These are phyloP conservation scores for Mycena citricolor DNA, from an alignment of 1,284 basidiomycete species.

Conservation along the genomic window DNA sequence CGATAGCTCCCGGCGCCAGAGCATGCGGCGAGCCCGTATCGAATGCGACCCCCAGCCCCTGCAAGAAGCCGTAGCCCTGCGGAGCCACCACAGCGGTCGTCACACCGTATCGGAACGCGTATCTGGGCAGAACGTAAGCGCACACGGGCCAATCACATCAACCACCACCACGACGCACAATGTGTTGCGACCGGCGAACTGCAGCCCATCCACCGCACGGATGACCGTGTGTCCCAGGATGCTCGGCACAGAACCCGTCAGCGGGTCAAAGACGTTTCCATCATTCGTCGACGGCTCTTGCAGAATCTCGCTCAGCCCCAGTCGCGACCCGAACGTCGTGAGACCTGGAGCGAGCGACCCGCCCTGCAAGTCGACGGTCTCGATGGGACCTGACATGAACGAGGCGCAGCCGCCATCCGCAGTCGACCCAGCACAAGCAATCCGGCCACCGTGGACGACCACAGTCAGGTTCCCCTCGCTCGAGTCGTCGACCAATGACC, in stretches of 20 bases:
- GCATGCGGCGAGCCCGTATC: constrained; percentile 61
- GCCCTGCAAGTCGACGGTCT: constrained; percentile 12
- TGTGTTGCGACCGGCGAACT: constrained; percentile 66
- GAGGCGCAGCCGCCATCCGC: constrained; percentile 31
- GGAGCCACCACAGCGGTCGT: constrained; percentile 68
- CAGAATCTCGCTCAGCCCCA: constrained; percentile 18
- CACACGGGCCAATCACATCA: too few species aligned
- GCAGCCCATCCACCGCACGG: constrained; percentile 16
- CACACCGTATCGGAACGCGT: constrained; percentile 63
- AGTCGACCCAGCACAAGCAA: constrained; percentile 34
- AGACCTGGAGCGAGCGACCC: constrained; percentile 14
- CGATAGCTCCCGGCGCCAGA: constrained; percentile 64
- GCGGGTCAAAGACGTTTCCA: constrained; percentile 57
- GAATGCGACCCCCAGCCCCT: constrained; percentile 67
- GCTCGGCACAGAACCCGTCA: constrained; percentile 39
- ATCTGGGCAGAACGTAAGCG: constrained; percentile 41
- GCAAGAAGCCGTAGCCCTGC: constrained; percentile 52
- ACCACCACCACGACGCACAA: constrained; percentile 55
- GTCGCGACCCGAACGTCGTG: constrained; percentile 16
- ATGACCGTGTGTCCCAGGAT: constrained; percentile 35
- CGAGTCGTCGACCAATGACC: constrained; percentile 18
- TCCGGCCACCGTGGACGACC: constrained; percentile 40
- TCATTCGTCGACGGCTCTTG: constrained; percentile 58
- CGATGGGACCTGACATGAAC: neutral
- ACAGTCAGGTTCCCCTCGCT: constrained; percentile 38